Base-by-base conservation (phyloP, 805 yeast species). In the Torulaspora indica region DNA sequence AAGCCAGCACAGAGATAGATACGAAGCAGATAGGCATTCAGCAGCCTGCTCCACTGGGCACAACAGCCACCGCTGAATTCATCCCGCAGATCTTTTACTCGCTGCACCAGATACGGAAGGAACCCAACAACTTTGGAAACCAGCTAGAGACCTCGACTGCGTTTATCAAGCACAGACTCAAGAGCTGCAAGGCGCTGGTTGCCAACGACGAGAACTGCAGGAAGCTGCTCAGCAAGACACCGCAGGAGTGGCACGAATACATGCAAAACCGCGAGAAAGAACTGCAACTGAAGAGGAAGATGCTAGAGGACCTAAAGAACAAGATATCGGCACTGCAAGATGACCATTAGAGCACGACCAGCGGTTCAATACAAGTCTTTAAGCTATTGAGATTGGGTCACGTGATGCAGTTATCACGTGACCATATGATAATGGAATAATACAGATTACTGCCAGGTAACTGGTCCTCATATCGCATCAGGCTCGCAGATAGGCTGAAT, bases 11-110 rank as follows among this genome's bases (percentile, higher is more conserved):
- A 46, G 7, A n/a, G 36, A 14, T 28, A 18, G 22, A 35, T n/a
- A 18, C 8, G 14, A 14, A 14, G 23, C 17, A 17, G 30, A n/a
- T n/a, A n/a, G 15, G 47, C 47, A 2, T 30, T 45, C 23, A 24
- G 38, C 23, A 29, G 15, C 9, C 32, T 6, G n/a, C 15, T 29
- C 51, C 5, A 30, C 10, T 27, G 29, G 12, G 35, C 34, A 24
- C 49, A 7, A 42, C 54, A 3, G 38, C 42, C 27, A 39, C 49
- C 8, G 38, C 56, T 7, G 68, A 63, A 40, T 63, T 63, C 43
- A 58, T 63, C 30, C 66, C 68, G 14, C 64, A 60, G 43, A 51
- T 63, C 2, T 63, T 57, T 47, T 61, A 61, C 38, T 54, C 64
- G 5, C 30, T 63, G 28, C 49, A 62, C 33, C 63, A 62, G 42